These are phyloP conservation scores for Cladosporium sp. DNA, from an alignment of 2,329 filamentous ascomycete species.

Conservation along the genomic window DNA sequence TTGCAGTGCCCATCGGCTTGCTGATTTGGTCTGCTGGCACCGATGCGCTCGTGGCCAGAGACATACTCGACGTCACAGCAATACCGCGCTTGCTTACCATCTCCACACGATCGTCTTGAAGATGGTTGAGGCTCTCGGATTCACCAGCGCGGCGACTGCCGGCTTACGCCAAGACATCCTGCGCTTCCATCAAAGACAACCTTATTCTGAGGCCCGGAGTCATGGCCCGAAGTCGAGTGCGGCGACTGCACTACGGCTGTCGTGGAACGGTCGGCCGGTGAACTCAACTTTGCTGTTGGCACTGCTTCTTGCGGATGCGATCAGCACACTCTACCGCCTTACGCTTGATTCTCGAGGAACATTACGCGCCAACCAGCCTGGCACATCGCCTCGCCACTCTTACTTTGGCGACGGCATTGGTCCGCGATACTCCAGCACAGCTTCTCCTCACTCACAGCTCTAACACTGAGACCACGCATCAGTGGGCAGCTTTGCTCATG, in stretches of 20 bases:
- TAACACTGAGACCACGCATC: background rate
- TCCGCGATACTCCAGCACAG: background rate
- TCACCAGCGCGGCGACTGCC: slow-evolving; percentile 16
- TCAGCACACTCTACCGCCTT: slow-evolving; percentile 4
- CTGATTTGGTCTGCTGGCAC: slow-evolving; percentile 1
- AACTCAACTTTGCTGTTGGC: slow-evolving; percentile 1
- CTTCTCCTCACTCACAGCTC: background rate
- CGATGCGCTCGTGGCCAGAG: background rate
- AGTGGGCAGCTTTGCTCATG: background rate
- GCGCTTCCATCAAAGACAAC: background rate
- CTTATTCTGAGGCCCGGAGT: slow-evolving; percentile 8
- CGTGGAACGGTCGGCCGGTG: slow-evolving; percentile 14
- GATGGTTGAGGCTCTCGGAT: slow-evolving; percentile 16
- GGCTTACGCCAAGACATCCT: slow-evolving; percentile 10
- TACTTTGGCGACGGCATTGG: background rate
- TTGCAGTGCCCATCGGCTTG: background rate
- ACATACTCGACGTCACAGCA: background rate
- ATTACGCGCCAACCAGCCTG: background rate
- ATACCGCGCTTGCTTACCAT: background rate
- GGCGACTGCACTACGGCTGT: background rate
- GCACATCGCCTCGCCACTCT: background rate
- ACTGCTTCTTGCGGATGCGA: slow-evolving; percentile 7
- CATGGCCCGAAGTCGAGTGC: background rate
- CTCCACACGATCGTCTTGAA: slow-evolving; percentile 1
- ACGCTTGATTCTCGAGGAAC: background rate